phyloP scores from a whole-genome alignment of 805 yeast genomes.

The Pichia cabralensis region DNA sequence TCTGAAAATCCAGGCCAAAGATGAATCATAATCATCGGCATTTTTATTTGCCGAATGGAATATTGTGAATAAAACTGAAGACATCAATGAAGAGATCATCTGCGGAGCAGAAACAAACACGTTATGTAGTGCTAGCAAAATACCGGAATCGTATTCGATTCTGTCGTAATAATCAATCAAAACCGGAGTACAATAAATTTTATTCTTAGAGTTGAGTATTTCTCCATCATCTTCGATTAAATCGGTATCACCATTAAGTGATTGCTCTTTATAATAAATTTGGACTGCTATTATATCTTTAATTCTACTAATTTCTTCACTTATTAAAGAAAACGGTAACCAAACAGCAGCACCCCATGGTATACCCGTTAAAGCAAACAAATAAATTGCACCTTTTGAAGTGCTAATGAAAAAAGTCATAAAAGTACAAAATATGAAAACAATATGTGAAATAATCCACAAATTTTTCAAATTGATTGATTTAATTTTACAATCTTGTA shows the following conservation, averaged over 20 bases:
- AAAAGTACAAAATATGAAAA: conserved; percentile 39
- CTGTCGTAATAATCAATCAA: conserved; percentile 25
- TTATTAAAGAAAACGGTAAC: conserved; percentile 56
- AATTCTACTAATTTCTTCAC: conserved; percentile 45
- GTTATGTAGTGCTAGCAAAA: conserved; percentile 47
- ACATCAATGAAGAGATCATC: conserved; percentile 38
- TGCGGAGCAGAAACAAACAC: conserved; percentile 52
- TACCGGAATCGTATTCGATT: conserved; percentile 46
- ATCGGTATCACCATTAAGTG: conserved; percentile 1
- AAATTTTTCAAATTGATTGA: conserved; percentile 25
- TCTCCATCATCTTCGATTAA: conserved; percentile 6
- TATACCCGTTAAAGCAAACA: conserved; percentile 46
- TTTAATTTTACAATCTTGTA: conserved; percentile 20
- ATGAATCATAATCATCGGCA: conserved; percentile 27
- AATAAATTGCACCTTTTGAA: conserved; percentile 33
- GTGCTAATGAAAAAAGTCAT: conserved; percentile 35
- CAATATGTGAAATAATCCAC: conserved; percentile 42
- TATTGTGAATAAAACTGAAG: conserved; percentile 35
- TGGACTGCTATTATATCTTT: conserved; percentile 34
- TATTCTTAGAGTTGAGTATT: conserved; percentile 2
- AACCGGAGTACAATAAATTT: conserved; percentile 13
- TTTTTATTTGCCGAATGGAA: conserved; percentile 17
- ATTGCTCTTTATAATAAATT: conserved; percentile 14
- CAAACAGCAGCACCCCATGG: conserved; percentile 60
- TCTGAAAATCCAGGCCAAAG: conserved; percentile 49